Evolutionary conservation across 2,329 filamentous ascomycete genomes (phyloP).

Genomic region (Cryphonectria japonica): DNA sequence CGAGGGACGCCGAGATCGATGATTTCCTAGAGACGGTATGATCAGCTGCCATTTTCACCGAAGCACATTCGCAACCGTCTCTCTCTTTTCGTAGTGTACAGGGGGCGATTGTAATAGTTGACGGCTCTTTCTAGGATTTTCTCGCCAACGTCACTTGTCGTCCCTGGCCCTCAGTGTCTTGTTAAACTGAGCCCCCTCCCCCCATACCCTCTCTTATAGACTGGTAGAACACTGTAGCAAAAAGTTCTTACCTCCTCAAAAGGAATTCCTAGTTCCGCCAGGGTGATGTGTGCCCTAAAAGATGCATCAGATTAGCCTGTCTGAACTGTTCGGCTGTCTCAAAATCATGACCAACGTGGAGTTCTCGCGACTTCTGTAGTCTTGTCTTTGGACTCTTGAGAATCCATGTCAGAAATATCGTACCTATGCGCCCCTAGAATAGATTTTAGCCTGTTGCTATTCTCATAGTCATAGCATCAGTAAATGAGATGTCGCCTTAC

Average conservation of each 20-base stretch:
- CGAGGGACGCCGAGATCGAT: slow-evolving; percentile 73
- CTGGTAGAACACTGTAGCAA: background rate
- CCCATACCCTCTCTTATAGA: background rate
- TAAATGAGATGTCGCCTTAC: slow-evolving; percentile 37
- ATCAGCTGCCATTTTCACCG: background rate
- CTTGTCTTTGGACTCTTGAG: slow-evolving; percentile 59
- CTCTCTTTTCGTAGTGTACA: background rate
- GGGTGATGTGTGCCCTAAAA: slow-evolving; percentile 68
- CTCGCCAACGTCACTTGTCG: no score
- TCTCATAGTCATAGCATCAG: background rate
- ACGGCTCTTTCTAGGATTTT: no score
- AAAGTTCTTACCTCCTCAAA: slow-evolving; percentile 59
- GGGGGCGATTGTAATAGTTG: background rate
- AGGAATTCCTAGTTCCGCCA: slow-evolving; percentile 67
- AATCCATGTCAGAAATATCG: background rate
- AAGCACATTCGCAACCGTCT: background rate
- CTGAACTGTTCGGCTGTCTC: background rate
- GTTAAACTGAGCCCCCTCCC: background rate
- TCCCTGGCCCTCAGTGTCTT: background rate
- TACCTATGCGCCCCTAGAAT: slow-evolving; percentile 12
- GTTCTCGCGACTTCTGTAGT: no score
- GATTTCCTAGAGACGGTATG: slow-evolving; percentile 47
- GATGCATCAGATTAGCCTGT: background rate
- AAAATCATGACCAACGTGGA: background rate
- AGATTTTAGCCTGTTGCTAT: background rate